Base-by-base conservation (phyloP, 495 filamentous ascomycete species). In the Penicillium ucsense region DNA sequence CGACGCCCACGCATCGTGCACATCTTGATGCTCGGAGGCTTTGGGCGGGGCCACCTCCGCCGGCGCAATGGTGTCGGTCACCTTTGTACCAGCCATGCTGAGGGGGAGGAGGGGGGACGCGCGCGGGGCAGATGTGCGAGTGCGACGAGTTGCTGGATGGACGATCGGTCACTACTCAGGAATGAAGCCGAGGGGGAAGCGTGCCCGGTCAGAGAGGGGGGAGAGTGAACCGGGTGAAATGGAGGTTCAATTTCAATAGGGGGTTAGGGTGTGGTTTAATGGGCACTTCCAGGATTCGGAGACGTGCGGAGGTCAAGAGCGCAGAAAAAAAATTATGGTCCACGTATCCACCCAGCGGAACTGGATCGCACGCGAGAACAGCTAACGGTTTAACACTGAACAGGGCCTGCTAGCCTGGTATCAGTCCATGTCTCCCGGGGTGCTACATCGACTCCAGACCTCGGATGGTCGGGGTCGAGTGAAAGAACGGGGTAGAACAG, bases 61-160 rank as follows among this genome's bases (percentile, higher is more conserved):
- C 27, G 61, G 60, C 5, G 57, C 53, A 52, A 66, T 63, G 52
- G 57, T 51, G 40, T 61, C 52, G 28, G 51, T 49, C 30, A 45
- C 57, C 47, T 59, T 56, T 42, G 52, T 37, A 0, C 56, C 56
- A n/a, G 51, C 56, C 59, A 61, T 61, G 7, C 31, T 59, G 43
- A 20, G 20, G 20, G 20, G 20, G 20, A 20, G 20, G 20, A 20
- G 20, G 35, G 48, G 37, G 37, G 41, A 46, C 50, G 45, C 29
- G 33, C 30, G 43, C 27, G 43, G 38, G 39, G 34, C 47, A 29
- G 11, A 12, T 32, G 43, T 34, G 28, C 33, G 11, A 41, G 41
- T 20, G 20, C 20, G 20, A 53, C 27, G 35, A 86, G 62, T 33
- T 42, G 38, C 20, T 20, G 2, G 20, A 20, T 20, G 20, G 20